Percentiles rank a stretch among this genome's conserved stretches.
phyloP scores from a whole-genome alignment of 495 filamentous ascomycete genomes.

The Collariella sp. region DNA sequence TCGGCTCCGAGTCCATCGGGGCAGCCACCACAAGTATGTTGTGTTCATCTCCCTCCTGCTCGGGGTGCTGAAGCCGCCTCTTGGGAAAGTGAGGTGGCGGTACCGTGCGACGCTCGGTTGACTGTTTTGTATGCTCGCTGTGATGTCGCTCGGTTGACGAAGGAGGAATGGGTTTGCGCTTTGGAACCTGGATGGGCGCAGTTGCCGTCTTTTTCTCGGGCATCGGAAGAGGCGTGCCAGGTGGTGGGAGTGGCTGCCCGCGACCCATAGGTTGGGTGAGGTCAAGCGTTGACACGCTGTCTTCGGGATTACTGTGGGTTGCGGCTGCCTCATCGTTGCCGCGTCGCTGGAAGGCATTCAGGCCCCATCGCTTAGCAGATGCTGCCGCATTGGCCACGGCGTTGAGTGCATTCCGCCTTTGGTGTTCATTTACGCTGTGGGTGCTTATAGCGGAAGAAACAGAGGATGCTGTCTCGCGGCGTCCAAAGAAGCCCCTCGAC shows the following conservation, averaged over 20 bases:
- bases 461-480: slow-evolving; percentile 28
- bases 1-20: slow-evolving; percentile 49
- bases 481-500: slow-evolving; percentile 31
- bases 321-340: slow-evolving; percentile 26
- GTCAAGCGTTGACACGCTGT: slow-evolving; percentile 34
- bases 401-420: slow-evolving; percentile 42
- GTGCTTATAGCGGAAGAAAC: slow-evolving; percentile 17
- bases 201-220: slow-evolving; percentile 48
- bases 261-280: slow-evolving; percentile 63
- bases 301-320: slow-evolving; percentile 13
- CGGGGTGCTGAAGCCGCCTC: slow-evolving; percentile 19
- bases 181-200: slow-evolving; percentile 50
- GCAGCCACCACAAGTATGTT: slow-evolving; percentile 52
- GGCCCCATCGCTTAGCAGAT: slow-evolving; percentile 77
- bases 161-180: slow-evolving; percentile 37
- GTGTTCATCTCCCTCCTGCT: slow-evolving; percentile 31
- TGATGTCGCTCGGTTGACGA: slow-evolving; percentile 27
- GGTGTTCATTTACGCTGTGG: slow-evolving; percentile 16
- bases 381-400: slow-evolving; percentile 66
- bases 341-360: slow-evolving; percentile 58
- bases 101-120: slow-evolving; percentile 31
- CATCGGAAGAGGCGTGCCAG: slow-evolving; percentile 55
- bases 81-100: slow-evolving; percentile 38
- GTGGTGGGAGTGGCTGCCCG: slow-evolving; percentile 66
- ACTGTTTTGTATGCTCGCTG: slow-evolving; percentile 19